Evolutionary conservation across 495 filamentous ascomycete genomes (phyloP), one percentile per base, ranked within the genome.

Genomic region (Podospora didyma): DNA sequence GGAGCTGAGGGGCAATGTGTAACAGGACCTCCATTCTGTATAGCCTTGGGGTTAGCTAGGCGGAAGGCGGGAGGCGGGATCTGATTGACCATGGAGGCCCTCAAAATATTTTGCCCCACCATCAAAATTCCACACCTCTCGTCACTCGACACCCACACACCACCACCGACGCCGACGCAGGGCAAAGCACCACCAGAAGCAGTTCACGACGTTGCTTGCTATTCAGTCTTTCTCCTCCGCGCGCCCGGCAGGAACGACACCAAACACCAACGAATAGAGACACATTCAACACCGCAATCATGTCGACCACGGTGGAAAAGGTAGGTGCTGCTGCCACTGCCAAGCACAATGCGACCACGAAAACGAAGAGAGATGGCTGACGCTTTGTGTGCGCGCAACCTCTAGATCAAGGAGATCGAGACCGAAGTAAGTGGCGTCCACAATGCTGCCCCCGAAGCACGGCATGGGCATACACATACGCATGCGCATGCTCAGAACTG

Each of bases 281-380:
- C 34, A 26, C 56, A 46, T 17, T 50, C 62, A 68, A 7, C 39
- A 42, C 39, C 39, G 73, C 73, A 81, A 90, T 74, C 59, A 97
- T 97, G 92, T 80, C 92, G 80, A 97, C 92, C 57, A 97, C 92
- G 42, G 90, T 95, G 67, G 92, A 97, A 56, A 97, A 97, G 89
- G 90, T 91, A 68, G n/a, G n/a, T n/a, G n/a, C n/a, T 61, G 79
- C 69, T 48, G 7, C 23, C 44, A 11, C 4, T n/a, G 5, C 19
- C n/a, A 20, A 11, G 17, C 9, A 41, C 28, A 49, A 3, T 14
- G 11, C 16, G 17, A 34, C 41, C 7, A 16, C 17, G 5, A 20
- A 14, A 20, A 7, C 17, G 10, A 37, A 5, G 19, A 46, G 34
- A 22, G 44, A 53, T 1, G 31, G 31, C 46, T 53, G 59, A 61